These are phyloP conservation scores for Paracoccidioides lutzii DNA, from an alignment of 2,329 filamentous ascomycete genomes.

Conservation along the genomic window DNA sequence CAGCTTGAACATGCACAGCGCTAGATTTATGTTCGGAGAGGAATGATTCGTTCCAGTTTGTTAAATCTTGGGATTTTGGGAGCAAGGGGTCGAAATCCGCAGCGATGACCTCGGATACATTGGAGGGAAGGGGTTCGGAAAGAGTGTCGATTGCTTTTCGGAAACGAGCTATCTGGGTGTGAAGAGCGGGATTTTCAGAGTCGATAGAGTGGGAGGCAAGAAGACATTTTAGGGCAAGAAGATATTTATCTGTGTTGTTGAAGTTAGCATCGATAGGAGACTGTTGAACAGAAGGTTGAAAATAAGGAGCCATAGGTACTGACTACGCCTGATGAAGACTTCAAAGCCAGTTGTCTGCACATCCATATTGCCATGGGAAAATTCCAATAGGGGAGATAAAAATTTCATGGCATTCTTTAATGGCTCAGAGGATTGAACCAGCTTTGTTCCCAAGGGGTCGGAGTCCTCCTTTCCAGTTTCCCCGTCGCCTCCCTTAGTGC, in stretches of 20 bases:
- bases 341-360: slow-evolving; percentile 81
- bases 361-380: slow-evolving; percentile 66
- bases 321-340: slow-evolving; percentile 73
- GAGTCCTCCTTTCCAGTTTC: slow-evolving; percentile 75
- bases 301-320: slow-evolving; percentile 21
- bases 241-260: slow-evolving; percentile 55
- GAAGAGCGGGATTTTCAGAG: slow-evolving; percentile 55
- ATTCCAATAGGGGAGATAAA: slow-evolving; percentile 65
- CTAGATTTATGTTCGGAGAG: slow-evolving; percentile 49
- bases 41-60: slow-evolving; percentile 55
- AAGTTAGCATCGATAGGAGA: slow-evolving; percentile 16
- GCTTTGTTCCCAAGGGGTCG: slow-evolving; percentile 69
- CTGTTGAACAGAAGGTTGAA: slow-evolving; percentile 3
- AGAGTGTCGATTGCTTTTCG: slow-evolving; percentile 47
- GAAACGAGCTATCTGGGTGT: slow-evolving; percentile 62
- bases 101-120: slow-evolving; percentile 57
- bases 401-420: slow-evolving; percentile 81
- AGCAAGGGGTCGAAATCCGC: slow-evolving; percentile 52
- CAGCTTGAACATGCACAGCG: slow-evolving; percentile 50
- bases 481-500: slow-evolving; percentile 43
- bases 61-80: slow-evolving; percentile 43
- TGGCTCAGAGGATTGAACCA: slow-evolving; percentile 70
- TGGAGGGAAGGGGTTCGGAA: slow-evolving; percentile 47
- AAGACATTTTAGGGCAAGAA: slow-evolving; percentile 77
- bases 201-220: slow-evolving; percentile 60